Evolutionary conservation across 441 rosid species (phyloP).

Genomic region (Jatropha podagrica): DNA sequence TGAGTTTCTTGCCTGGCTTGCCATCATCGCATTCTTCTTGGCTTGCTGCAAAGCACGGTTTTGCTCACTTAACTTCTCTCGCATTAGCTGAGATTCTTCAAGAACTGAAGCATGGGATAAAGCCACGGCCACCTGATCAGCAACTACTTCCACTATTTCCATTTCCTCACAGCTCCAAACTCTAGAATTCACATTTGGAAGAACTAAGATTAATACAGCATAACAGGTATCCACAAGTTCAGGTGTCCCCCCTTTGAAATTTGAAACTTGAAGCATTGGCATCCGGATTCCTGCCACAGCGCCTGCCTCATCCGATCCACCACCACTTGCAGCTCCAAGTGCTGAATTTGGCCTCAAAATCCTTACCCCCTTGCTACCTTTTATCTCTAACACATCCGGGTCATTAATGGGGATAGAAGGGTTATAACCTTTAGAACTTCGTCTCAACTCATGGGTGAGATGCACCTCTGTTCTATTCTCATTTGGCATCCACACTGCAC

Average conservation of each 20-base stretch:
- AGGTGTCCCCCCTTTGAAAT: constrained; percentile 91
- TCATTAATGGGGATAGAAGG: constrained; percentile 52
- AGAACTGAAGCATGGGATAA: constrained; percentile 96
- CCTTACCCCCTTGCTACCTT: constrained; percentile 58
- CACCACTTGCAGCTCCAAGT: constrained; percentile 65
- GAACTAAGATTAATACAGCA: constrained; percentile 80
- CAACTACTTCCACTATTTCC: constrained; percentile 93
- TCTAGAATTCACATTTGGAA: constrained; percentile 57
- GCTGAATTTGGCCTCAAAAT: constrained; percentile 56
- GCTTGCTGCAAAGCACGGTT: constrained; percentile 77
- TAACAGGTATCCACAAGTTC: constrained; percentile 63
- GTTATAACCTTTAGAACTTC: constrained; percentile 36
- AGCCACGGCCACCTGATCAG: constrained; percentile 98
- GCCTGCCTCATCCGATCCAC: constrained; percentile 53
- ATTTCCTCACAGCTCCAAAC: constrained; percentile 73
- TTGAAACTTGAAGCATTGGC: constrained; percentile 91
- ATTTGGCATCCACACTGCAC: constrained; percentile 97
- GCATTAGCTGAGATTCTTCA: constrained; percentile 94
- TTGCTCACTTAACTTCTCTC: constrained; percentile 84
- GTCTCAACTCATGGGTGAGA: constrained; percentile 69
- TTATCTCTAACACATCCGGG: constrained; percentile 58
- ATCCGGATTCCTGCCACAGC: constrained; percentile 90
- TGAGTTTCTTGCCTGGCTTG: constrained; percentile 81
- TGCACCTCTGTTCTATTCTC: constrained; percentile 60
- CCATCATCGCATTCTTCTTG: constrained; percentile 74